Base-by-base conservation (phyloP, 2,329 filamentous ascomycete species). In the Talaromyces sp. region DNA sequence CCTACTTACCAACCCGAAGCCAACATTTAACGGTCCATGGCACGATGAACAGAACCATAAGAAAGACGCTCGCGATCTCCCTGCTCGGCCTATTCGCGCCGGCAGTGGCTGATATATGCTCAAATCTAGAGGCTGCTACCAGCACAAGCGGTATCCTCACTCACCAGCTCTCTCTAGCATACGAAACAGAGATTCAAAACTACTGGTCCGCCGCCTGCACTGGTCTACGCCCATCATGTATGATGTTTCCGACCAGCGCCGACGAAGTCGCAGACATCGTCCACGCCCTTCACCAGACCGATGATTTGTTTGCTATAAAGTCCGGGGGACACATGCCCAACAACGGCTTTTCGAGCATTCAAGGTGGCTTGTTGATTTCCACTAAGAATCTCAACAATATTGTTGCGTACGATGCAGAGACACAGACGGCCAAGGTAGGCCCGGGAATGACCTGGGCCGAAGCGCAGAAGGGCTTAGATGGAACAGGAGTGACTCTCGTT, bases 241-340 rank as follows among this genome's bases (percentile, higher is more conserved):
- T 81, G 58, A 73, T 82, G 54, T 75, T 77, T 50, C 82, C 83
- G 2, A 74, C 74, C 12, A 82, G 76, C 36, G 74, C 79, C 0
- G 71, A 79, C 16, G 82, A 87, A 67, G 82, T 87, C 42, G 77
- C 83, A 0, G 75, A 77, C 9, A 78, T 84, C n/a, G 76, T 87
- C 54, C 77, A 76, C 30, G 75, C 82, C 33, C 76, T 87, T 12
- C 77, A 75, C 7, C 70, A 78, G 36, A 78, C 78, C 50, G 74
- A 78, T 42, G 81, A 81, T 60, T 71, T 82, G 5, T 83, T 87
- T 54, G 85, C 83, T 27, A 77, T 86, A 72, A 79, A 82, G 68
- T 78, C 79, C 9, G 83, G 82, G 7, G 79, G 79, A 0, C 79
- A 82, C 66, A 77, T 78, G 61, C 77, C 77, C 1, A 81, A 79